Evolutionary conservation across 768 basidiomycete genomes (phyloP), one percentile per base, ranked within the genome.

Genomic region (Stropharia rugosoannulata): DNA sequence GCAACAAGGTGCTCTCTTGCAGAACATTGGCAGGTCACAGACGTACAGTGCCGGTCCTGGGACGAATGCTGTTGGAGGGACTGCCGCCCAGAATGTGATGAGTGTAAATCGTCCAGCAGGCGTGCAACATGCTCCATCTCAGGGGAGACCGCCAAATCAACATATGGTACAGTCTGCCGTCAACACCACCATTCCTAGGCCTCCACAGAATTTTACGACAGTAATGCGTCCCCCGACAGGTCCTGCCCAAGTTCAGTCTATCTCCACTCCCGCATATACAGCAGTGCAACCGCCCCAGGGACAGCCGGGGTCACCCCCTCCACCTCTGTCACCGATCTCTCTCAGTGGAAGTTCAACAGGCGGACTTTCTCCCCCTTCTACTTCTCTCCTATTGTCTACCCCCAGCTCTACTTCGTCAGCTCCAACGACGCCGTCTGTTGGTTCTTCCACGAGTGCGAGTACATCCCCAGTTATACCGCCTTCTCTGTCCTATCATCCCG

Each of bases 341-440:
- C 15, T 50, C 11, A 56, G 6, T 40, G 42, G 49, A 1, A 22
- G 40, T 18, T 57, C 50, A 36, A 22, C 49, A 15, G 51, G 51
- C n/a, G 45, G 41, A 16, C 16, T 54, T 18, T 62, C 61, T 9
- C 60, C 63, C 8, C 60, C 66, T 15, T 22, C 60, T 5, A 49
- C 62, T 5, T 63, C 63, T 15, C 25, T 63, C 19, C 44, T 63
- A 4, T 58, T 65, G 48, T 57, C 66, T 18, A 40, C 45, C 46
- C 53, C 62, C 19, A 39, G 49, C 39, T 40, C 59, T 35, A 11
- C 41, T 36, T 52, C 51, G 5, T 32, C 51, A 6, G 42, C 29
- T 2, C 42, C 42, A 29, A 44, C 51, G 2, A 13, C 44, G 32
- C 43, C 51, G 16, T 36, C 41, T 19, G 35, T 44, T 16, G 16